Conservation (phyloP, 1,139 yeast genomes). For the Pneumocystis canis region DNA sequence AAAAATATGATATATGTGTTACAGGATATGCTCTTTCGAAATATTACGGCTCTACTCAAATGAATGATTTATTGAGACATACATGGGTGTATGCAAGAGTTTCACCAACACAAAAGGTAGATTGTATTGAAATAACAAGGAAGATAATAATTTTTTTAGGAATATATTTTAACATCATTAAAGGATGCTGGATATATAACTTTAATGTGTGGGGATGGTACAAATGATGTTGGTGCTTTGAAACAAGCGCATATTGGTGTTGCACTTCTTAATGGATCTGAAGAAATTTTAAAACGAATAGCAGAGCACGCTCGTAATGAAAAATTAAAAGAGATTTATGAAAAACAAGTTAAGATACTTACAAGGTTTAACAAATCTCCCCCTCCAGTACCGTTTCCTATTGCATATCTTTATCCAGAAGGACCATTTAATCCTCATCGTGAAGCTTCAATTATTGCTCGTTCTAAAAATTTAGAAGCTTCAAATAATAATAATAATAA, state of each 20-base stretch:
- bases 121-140: background rate
- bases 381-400: constrained; percentile 72
- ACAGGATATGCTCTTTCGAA: constrained; percentile 81
- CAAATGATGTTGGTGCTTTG: constrained; percentile 97
- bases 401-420: constrained; percentile 94
- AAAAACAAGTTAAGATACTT: constrained; percentile 69
- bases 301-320: constrained; percentile 67
- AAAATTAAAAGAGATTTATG: constrained; percentile 52
- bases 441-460: constrained; percentile 71
- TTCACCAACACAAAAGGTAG: constrained; percentile 71
- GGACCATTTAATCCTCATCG: constrained; percentile 86
- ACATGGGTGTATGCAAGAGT: constrained; percentile 98
- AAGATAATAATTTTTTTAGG: constrained; percentile 22
- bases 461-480: constrained; percentile 30
- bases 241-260: constrained; percentile 98
- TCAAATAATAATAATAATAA: constrained; percentile 15
- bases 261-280: constrained; percentile 92
- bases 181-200: constrained; percentile 86
- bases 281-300: constrained; percentile 79
- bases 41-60: constrained; percentile 39
- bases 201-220: constrained; percentile 99
- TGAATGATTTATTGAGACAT: constrained; percentile 56
- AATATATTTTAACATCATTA: constrained; percentile 66
- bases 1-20: constrained; percentile 69
- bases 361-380: constrained; percentile 66